Evolutionary conservation across 192 early-diverging fungal species (phyloP), one percentile per base, ranked within the genome.

Genomic region (Coemansia sp.): DNA sequence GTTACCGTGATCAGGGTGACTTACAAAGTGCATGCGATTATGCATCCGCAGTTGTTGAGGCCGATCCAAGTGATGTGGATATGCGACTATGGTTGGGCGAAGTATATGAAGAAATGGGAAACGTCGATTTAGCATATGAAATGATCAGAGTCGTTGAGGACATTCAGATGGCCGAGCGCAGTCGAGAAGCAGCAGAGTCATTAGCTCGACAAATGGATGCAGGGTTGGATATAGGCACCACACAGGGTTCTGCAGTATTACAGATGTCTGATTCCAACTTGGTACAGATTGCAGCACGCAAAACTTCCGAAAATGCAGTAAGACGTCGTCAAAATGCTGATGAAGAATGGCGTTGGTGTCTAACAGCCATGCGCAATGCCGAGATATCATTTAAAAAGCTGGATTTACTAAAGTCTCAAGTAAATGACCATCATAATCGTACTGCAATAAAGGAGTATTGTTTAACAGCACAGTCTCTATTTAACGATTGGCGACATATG

Each of bases 81-180:
- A 77, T 84, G 67, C 84, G 84, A 46, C 42, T 89, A 29, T 83
- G 75, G 69, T 76, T 92, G 3, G 85, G 80, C 25, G 78, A 88
- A 57, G 67, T 92, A 2, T 89, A 87, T 65, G 84, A 89, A 50
- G 87, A 89, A 39, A 61, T 84, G 36, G 89, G 89, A 29, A 56
- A 72, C 7, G 57, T 63, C 6, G 68, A 71, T 20, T 30, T 65
- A 61, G 83, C 83, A 17, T 73, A 68, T 57, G 50, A 63, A 9
- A 72, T 74, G 67, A 60, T 84, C 53, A 73, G 58, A n/a, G 36
- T 23, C 0, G 83, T 74, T 24, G 78, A 80, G 51, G 66, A 51
- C 10, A 74, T 76, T 17, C 75, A 77, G 64, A 56, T 22, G 7
- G 25, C 33, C 23, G 67, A 73, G 3, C 24, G 60, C 51, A 24